Evolutionary conservation across 495 filamentous ascomycete species (phyloP), one percentile per base, ranked within the genome.

Genomic region (Thermochaetoides thermophila): DNA sequence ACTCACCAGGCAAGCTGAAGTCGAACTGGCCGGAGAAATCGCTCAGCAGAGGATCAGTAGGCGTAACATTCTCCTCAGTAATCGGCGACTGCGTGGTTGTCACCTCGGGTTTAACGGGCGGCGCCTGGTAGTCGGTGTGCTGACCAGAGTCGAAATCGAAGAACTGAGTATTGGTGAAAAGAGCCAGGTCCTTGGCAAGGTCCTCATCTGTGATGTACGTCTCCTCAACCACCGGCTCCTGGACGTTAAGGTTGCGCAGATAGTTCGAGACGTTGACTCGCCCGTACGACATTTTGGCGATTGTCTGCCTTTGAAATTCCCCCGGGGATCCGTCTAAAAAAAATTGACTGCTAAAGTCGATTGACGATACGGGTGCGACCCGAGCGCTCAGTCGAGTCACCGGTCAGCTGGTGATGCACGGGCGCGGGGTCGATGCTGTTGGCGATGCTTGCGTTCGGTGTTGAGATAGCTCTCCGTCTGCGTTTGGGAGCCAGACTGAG

Each of bases 111-210:
- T 57, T 55, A 26, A 43, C 42, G 5, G 53, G 42, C 32, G 46
- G 50, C 10, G 53, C 49, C 20, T 56, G 56, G 44, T 55, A 60
- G 38, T 59, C 45, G 24, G 53, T 55, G 42, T 47, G 50, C 27
- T 52, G 52, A 20, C 58, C 49, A 11, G 50, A 46, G 30, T 95
- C 87, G 51, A 84, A 86, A 56, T 94, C 85, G 55, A 82, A 82
- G 66, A 95, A 96, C 37, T 89, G 77, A 30, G 82, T 73, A 57
- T 95, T 94, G 38, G 84, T 91, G 68, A 95, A 93, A 43, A 91
- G 65, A 18, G 79, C 81, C 28, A 97, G 67, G 29, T 89, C 84
- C 32, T 77, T 69, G 16, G 54, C 53, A 32, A 63, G 49, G 29
- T 52, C 45, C 45, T 80, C 78, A 47, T 73, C 55, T 38, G 67